Evolutionary conservation across 495 filamentous ascomycete genomes (phyloP), one percentile per base, ranked within the genome.

Genomic region (Sphaerosporella brunnea): DNA sequence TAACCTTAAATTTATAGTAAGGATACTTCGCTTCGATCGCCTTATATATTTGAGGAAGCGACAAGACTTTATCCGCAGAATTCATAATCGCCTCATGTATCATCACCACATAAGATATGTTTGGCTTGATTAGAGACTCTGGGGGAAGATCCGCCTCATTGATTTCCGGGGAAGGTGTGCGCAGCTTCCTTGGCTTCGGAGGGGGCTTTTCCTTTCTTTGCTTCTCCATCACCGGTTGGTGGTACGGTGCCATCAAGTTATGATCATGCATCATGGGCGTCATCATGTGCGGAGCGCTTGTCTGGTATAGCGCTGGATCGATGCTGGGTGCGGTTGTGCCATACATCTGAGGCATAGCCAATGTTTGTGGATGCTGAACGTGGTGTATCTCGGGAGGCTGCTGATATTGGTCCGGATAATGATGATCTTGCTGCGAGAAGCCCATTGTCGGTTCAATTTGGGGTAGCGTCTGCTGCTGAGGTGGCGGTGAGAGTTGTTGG

Each of bases 21-120:
- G 90, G 92, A 56, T 92, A 94, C 55, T 80, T 82, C 56, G 78
- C 66, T 64, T 84, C 79, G 50, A 97, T 82, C 21, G 80, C 75
- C 53, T 82, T 79, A 62, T 97, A 97, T 34, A 97, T 96, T 61
- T 94, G 81, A 55, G 92, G 88, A 25, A 97, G 68, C 23, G 84
- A 84, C 65, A 94, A 75, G 9, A 76, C 73, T 2, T 74, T 74
- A 2, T 69, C 75, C 2, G 66, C 65, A 15, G 81, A 82, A 39
- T 80, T 80, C 0, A 74, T 75, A 32, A 96, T 70, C 20, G 85
- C 82, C 61, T 95, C 86, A 63, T 93, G 80, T 48, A 95, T 92
- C 35, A 96, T 74, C 39, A 82, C 72, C 23, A 88, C 83, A 61
- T 96, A 97, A 54, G 88, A 93, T 51, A 77, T 75, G 20, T 71